Percentiles rank a stretch among this genome's conserved stretches.
These are phyloP conservation scores for Craspedostauros australis DNA, from an alignment of 108 stramenopile genomes.

Conservation along the genomic window DNA sequence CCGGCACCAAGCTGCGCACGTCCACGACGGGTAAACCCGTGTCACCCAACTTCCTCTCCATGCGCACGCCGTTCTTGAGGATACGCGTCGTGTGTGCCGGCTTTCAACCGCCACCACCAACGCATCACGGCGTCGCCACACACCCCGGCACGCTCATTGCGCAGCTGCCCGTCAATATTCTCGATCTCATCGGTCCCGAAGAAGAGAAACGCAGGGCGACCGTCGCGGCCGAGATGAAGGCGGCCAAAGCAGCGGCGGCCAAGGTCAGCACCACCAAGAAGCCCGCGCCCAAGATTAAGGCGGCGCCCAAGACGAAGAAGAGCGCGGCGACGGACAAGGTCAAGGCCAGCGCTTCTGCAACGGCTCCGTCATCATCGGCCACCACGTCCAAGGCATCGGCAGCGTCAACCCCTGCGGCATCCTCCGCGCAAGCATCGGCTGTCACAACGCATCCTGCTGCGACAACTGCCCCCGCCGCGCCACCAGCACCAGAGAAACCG, in stretches of 20 bases:
- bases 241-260: neutral
- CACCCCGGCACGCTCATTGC: neutral
- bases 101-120: neutral
- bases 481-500: neutral
- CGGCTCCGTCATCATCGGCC: neutral
- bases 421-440: neutral
- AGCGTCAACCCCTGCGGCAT: neutral
- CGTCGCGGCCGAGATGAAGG: too few relatives aligned
- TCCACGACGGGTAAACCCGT: constrained; percentile 3
- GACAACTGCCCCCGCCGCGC: neutral
- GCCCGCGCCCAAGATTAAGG: neutral
- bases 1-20: constrained; percentile 5
- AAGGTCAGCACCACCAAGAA: neutral
- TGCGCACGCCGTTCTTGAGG: constrained; percentile 6
- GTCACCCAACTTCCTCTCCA: constrained; percentile 2
- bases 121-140: constrained; percentile 3
- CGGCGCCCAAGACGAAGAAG: constrained; percentile 5
- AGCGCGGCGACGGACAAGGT: neutral
- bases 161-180: neutral
- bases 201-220: too few relatives aligned
- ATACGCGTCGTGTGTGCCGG: constrained; percentile 6
- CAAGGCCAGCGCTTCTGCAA: constrained; percentile 1
- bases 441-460: neutral
- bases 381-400: neutral
- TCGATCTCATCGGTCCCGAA: neutral